Percentiles rank a stretch among this genome's conserved stretches.
Evolutionary conservation across 352 stramenopile species (phyloP).

Genomic region (Phytophthora tentaculata): DNA sequence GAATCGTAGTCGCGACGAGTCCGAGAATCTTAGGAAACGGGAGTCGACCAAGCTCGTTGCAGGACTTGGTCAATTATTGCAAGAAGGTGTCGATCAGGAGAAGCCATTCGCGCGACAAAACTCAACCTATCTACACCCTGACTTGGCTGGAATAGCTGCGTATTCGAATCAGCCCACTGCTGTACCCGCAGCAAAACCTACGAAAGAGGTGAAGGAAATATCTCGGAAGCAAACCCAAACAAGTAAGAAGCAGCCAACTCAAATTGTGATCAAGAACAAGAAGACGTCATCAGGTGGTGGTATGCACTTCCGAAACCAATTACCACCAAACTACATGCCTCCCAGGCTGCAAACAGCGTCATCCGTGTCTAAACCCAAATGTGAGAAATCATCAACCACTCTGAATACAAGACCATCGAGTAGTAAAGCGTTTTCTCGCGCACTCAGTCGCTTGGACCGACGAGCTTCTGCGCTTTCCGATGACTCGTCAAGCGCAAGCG

Average conservation of each 20-base stretch:
- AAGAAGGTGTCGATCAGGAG: slow-evolving; percentile 27
- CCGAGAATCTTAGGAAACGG: slow-evolving; percentile 66
- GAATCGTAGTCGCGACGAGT: slow-evolving; percentile 71
- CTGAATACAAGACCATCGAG: slow-evolving; percentile 1
- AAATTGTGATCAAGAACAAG: slow-evolving; percentile 43
- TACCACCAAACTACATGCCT: slow-evolving; percentile 70
- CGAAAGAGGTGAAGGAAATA: slow-evolving; percentile 13
- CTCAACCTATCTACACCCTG: slow-evolving; percentile 15
- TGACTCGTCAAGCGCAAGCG: slow-evolving; percentile 26
- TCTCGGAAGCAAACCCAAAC: slow-evolving; percentile 4
- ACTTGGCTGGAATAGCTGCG: slow-evolving; percentile 15
- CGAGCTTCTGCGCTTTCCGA: slow-evolving; percentile 12
- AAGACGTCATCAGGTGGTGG: slow-evolving; percentile 40
- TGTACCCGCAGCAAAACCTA: not conserved
- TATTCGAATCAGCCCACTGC: slow-evolving; percentile 19
- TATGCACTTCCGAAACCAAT: slow-evolving; percentile 80
- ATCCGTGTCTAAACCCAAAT: slow-evolving; percentile 19
- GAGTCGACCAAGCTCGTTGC: slow-evolving; percentile 65
- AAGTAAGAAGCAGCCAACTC: slow-evolving; percentile 12
- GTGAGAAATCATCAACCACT: not conserved
- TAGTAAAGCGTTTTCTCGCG: slow-evolving; percentile 4
- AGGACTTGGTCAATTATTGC: slow-evolving; percentile 45
- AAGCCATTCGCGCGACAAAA: slow-evolving; percentile 28
- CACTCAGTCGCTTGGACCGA: slow-evolving; percentile 11
- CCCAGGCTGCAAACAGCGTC: slow-evolving; percentile 13